Conservation (phyloP, 164 flowering plant genomes). For the Vitis amurensis region DNA sequence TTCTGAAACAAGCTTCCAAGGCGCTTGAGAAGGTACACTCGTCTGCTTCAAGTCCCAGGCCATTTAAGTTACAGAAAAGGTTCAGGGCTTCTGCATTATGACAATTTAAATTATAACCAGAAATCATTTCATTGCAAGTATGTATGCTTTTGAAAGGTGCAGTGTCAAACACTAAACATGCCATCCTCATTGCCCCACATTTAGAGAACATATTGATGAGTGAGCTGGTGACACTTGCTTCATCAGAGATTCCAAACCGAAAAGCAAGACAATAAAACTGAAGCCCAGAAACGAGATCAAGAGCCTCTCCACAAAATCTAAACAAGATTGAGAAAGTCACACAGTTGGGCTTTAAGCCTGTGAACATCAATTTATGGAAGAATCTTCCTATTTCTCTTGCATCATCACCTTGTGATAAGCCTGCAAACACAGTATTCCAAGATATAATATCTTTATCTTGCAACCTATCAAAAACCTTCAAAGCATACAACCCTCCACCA, state of each 20-base stretch:
- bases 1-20: constrained; percentile 32
- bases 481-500: constrained; percentile 28
- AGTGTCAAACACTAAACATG: constrained; percentile 28
- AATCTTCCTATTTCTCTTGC: constrained; percentile 22
- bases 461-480: constrained; percentile 36
- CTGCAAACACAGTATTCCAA: constrained; percentile 50
- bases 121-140: constrained; percentile 52
- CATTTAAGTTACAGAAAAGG: constrained; percentile 29
- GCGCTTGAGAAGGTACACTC: constrained; percentile 36
- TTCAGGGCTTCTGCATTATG: constrained; percentile 26
- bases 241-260: constrained; percentile 32
- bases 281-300: constrained; percentile 39
- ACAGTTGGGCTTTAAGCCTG: constrained; percentile 34
- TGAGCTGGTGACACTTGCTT: constrained; percentile 26
- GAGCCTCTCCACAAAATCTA: constrained; percentile 35
- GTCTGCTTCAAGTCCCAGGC: constrained; percentile 28
- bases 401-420: constrained; percentile 28
- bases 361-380: constrained; percentile 28
- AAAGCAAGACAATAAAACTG: constrained; percentile 39
- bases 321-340: constrained; percentile 51
- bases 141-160: constrained; percentile 12
- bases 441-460: constrained; percentile 42
- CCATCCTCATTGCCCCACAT: constrained; percentile 35
- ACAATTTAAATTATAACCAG: constrained; percentile 34
- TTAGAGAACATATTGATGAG: constrained; percentile 43